A percentile compares a stretch with the other conserved stretches of the same genome.
These are phyloP conservation scores for Chaetoceros tenuissimus DNA, from an alignment of 108 stramenopile species.

Conservation along the genomic window DNA sequence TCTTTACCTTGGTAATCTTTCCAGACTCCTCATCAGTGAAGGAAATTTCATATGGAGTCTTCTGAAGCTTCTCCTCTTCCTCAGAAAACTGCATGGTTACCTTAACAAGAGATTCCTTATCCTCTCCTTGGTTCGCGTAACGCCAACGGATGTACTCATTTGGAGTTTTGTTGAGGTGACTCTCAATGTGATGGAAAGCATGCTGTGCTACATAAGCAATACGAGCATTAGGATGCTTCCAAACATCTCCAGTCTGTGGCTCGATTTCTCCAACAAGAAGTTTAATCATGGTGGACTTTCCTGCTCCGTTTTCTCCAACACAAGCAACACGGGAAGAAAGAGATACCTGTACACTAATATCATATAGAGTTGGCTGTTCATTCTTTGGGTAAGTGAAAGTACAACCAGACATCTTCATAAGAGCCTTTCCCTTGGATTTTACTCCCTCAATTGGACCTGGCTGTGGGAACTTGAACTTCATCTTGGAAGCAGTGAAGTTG, in stretches of 20 bases:
- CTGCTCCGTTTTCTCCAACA: constrained; percentile 99
- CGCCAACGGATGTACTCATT: constrained; percentile 99
- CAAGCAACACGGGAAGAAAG: constrained; percentile 98
- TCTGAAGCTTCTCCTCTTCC: constrained; percentile 88
- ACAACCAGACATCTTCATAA: constrained; percentile 97
- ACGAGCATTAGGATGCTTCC: constrained; percentile 99
- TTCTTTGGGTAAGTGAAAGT: constrained; percentile 98
- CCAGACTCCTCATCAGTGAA: constrained; percentile 94
- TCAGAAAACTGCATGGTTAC: constrained; percentile 94
- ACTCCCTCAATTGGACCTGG: constrained; percentile 96
- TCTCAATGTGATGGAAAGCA: constrained; percentile 99
- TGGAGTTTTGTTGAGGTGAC: constrained; percentile 94
- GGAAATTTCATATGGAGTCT: constrained; percentile 89
- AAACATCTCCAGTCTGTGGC: constrained; percentile 91
- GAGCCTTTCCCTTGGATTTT: constrained; percentile 97
- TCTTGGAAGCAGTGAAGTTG: constrained; percentile 84
- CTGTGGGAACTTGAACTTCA: constrained; percentile 97
- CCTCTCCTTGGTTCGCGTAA: constrained; percentile 97
- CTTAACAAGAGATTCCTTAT: constrained; percentile 97
- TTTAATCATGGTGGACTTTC: constrained; percentile 99
- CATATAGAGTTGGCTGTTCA: constrained; percentile 86
- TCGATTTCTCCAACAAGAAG: constrained; percentile 95
- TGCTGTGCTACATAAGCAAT: constrained; percentile 99
- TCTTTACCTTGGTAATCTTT: constrained; percentile 93
- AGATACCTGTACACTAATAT: constrained; percentile 96